phyloP scores from a whole-genome alignment of 768 basidiomycete species.

The Kwoniella bestiolae region DNA sequence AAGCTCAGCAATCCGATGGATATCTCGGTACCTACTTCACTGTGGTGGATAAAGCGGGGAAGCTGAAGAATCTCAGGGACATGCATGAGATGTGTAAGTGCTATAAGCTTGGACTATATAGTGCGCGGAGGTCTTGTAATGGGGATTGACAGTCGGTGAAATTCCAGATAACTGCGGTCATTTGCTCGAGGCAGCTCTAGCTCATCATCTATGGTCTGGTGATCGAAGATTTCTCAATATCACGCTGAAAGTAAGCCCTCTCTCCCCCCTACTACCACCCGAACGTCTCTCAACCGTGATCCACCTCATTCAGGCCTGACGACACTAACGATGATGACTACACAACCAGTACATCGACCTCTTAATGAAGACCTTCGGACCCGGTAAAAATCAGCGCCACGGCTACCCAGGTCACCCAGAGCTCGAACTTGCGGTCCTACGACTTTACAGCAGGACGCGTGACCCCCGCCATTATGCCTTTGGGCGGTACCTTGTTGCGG shows the following conservation, averaged over 20 bases:
- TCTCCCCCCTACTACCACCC: no score
- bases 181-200: constrained; percentile 38
- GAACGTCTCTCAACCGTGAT: no score
- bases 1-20: constrained; percentile 41
- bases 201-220: constrained; percentile 35
- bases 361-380: constrained; percentile 34
- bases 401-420: constrained; percentile 48
- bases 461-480: constrained; percentile 38
- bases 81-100: constrained; percentile 45
- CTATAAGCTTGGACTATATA: not conserved
- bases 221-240: constrained; percentile 37
- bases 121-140: not conserved
- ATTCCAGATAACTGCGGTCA: constrained; percentile 40
- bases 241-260: constrained; percentile 38
- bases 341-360: constrained; percentile 31
- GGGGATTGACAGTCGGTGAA: not conserved
- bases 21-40: constrained; percentile 43
- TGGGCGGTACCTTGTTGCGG: constrained; percentile 30
- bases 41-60: constrained; percentile 34
- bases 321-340: not conserved
- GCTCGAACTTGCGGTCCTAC: constrained; percentile 41
- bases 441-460: constrained; percentile 34
- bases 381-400: constrained; percentile 28
- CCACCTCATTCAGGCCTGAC: not conserved
- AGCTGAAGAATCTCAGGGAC: constrained; percentile 40